Base-by-base conservation (phyloP, 768 basidiomycete genomes). In the Daedaleopsis nitida region DNA sequence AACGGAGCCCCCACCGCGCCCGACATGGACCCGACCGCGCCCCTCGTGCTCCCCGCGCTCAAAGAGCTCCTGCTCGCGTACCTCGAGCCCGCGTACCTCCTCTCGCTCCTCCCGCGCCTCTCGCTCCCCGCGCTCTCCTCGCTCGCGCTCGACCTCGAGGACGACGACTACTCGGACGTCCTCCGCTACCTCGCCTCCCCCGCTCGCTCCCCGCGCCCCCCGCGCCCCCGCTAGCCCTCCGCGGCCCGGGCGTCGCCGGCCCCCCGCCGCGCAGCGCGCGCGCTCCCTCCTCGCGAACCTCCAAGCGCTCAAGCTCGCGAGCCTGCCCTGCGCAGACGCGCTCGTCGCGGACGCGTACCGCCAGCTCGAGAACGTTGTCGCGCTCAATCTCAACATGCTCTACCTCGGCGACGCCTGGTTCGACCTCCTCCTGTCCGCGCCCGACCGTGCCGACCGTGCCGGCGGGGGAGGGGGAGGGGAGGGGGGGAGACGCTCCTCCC, bases 111-210 rank as follows among this genome's bases (percentile, higher is more conserved):
- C 49, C 65, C 65, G 37, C 72, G 69, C 43, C 62, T 81, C 23
- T 65, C 63, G 43, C 63, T 77, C 54, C 81, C 81, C 38, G 66
- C 68, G 32, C 68, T 82, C 37, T 68, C 64, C 58, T 65, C 60
- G 34, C 72, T 83, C 51, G 66, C 76, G 7, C 77, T 91, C n/a
- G 81, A 88, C 65, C 82, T 85, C 58, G 81, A 84, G 51, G 69
- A 75, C 1, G 78, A 76, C 17, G 87, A 91, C 63, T 88, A 79
- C 66, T 77, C 77, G 7, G 74, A 77, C 0, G 75, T 90, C 55
- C 76, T 81, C 32, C 60, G 68, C 37, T 76, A 78, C 52, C 77
- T 90, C 23, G 70, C 78, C 17, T 66, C 58, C 5, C 78, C 80
- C 70, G 75, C 42, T 73, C 75, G 5, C 74, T 75, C 11, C 57